Evolutionary conservation across 176 grass and related monocot species (phyloP).

Genomic region (Juncus effusus): DNA sequence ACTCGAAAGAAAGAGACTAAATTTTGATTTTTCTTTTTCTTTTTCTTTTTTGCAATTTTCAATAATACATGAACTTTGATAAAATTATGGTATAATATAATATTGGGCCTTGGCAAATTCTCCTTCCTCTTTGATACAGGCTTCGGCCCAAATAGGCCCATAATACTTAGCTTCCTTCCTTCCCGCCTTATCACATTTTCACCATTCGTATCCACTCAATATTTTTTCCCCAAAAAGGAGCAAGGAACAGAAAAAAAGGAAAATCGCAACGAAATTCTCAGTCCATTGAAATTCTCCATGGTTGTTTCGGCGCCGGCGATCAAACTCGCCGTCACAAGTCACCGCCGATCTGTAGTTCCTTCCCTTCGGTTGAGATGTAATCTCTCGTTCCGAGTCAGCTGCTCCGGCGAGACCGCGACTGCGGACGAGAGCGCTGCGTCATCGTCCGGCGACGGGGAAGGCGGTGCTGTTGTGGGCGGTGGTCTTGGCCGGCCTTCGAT

Average conservation of each 20-base stretch:
- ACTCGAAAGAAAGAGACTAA: too few relatives aligned
- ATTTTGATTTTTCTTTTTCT: too few relatives aligned
- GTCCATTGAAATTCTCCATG: constrained; percentile 12
- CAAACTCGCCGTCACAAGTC: constrained; percentile 6
- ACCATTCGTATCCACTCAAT: constrained; percentile 11
- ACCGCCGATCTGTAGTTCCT: neutral
- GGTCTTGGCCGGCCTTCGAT: constrained; percentile 43
- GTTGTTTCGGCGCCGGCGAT: constrained; percentile 25
- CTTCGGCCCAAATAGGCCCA: too few relatives aligned
- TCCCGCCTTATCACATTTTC: constrained; percentile 32
- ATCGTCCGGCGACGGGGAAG: constrained; percentile 15
- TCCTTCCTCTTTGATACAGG: too few relatives aligned
- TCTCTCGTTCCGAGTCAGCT: constrained; percentile 26
- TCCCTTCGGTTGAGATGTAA: neutral
- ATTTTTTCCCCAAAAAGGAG: neutral
- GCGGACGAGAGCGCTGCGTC: constrained; percentile 21
- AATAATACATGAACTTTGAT: too few relatives aligned
- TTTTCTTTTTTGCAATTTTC: too few relatives aligned
- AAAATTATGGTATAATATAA: too few relatives aligned
- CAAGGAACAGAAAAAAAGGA: neutral
- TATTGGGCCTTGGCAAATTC: too few relatives aligned
- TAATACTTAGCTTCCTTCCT: neutral
- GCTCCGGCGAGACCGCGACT: constrained; percentile 29
- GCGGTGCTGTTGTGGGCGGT: constrained; percentile 14
- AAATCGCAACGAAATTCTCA: neutral